These are phyloP conservation scores for Olyra latifolia DNA, from an alignment of 176 grass and related monocot species.

Conservation along the genomic window DNA sequence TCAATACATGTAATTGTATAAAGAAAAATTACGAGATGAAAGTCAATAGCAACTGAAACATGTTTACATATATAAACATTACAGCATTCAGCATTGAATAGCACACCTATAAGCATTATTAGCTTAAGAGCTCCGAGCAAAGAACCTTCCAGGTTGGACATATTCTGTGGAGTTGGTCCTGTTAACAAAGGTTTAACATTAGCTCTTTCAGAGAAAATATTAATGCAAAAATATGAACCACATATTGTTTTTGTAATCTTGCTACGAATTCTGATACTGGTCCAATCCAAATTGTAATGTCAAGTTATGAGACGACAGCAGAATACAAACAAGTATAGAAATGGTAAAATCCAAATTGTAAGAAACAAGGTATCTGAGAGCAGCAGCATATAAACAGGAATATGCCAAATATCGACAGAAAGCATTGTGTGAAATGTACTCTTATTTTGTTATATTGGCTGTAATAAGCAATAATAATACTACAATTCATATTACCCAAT, in stretches of 20 bases:
- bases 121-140: conserved; percentile 82
- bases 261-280: conserved; percentile 9
- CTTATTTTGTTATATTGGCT: neutral
- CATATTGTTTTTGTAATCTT: neutral
- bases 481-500: neutral
- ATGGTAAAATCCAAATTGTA: neutral
- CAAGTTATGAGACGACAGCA: neutral
- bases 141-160: conserved; percentile 66
- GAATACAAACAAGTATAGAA: conserved; percentile 17
- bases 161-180: conserved; percentile 65
- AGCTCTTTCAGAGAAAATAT: conserved; percentile 26
- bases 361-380: neutral
- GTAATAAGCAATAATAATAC: conserved; percentile 22
- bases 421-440: conserved; percentile 13
- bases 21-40: conserved; percentile 22
- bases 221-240: conserved; percentile 16
- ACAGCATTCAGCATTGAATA: conserved; percentile 19
- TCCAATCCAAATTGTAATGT: neutral
- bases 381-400: neutral
- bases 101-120: conserved; percentile 83
- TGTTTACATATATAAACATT: conserved; percentile 19
- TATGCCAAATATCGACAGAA: neutral
- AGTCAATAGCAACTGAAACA: conserved; percentile 2
- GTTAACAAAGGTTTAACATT: conserved; percentile 29
- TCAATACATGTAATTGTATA: neutral